A percentile compares a stretch with the other conserved stretches of the same genome.
phyloP scores from a whole-genome alignment of 495 filamentous ascomycete species.

The Penicillium odoratum region DNA sequence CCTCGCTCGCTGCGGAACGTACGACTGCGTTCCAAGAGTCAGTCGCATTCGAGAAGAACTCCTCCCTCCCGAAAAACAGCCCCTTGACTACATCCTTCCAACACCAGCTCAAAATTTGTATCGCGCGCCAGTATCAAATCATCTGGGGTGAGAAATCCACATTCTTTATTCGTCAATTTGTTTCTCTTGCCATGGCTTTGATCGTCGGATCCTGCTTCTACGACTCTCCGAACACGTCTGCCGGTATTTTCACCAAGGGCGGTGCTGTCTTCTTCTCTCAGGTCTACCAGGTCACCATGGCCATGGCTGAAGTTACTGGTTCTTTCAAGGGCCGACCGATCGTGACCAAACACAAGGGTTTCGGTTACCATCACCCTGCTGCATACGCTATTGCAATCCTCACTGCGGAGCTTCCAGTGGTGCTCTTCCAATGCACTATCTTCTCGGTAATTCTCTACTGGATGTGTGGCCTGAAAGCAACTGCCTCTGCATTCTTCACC shows the following conservation, averaged over 20 bases:
- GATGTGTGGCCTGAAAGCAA: constrained; percentile 55
- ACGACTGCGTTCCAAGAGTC: constrained; percentile 49
- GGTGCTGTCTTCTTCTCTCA: constrained; percentile 66
- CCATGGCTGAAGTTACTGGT: constrained; percentile 68
- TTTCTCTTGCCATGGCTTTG: constrained; percentile 36
- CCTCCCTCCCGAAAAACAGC: constrained; percentile 37
- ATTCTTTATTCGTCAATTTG: constrained; percentile 56
- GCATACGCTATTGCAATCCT: constrained; percentile 70
- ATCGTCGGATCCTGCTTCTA: constrained; percentile 44
- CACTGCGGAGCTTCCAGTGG: constrained; percentile 65
- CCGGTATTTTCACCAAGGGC: constrained; percentile 51
- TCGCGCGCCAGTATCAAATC: constrained; percentile 55
- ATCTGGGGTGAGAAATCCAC: constrained; percentile 60
- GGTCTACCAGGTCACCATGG: constrained; percentile 69
- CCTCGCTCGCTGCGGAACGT: constrained; percentile 32
- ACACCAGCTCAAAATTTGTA: constrained; percentile 55
- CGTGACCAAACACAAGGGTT: constrained; percentile 71
- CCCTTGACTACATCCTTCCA: constrained; percentile 58
- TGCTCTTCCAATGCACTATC: constrained; percentile 59
- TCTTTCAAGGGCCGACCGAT: constrained; percentile 69
- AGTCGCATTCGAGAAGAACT: constrained; percentile 41
- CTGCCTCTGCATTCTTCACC: constrained; percentile 54
- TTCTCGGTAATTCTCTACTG: constrained; percentile 74
- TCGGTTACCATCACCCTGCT: constrained; percentile 71
- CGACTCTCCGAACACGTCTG: constrained; percentile 32